Evolutionary conservation across 2,329 filamentous ascomycete genomes (phyloP), one percentile per base, ranked within the genome.

Genomic region (Phialocephala subalpina): DNA sequence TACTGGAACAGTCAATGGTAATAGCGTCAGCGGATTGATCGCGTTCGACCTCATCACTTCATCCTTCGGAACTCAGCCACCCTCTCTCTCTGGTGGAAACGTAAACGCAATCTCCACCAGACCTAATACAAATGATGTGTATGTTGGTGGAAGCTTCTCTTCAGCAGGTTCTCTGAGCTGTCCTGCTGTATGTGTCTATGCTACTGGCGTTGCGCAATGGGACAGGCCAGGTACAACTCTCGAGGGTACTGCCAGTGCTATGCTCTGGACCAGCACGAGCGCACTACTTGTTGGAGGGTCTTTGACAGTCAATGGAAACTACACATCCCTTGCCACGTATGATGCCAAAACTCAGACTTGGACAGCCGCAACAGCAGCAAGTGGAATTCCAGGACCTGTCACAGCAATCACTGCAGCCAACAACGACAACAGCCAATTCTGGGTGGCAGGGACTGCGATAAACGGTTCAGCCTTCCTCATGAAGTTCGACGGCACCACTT

Each of bases 111-210:
- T 99, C 71, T 86, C 88, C 12, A 83, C 90, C 9, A 90, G 90
- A 63, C 92, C 92, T 0, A 86, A 86, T 62, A 89, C 88, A 20
- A 83, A 85, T 1, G 88, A 96, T 59, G 84, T 99, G 14, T 99
- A 92, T 75, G 91, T 99, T 36, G 95, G 91, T 42, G 96, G 96
- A 36, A 88, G 86, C 11, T 99, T 98, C 75, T 83, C 87, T n/a
- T 87, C 86, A 36, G 96, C 94, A 20, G 96, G 96, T 33, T 90
- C 91, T 4, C 85, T 98, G 35, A 89, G 87, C 49, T 99, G 96
- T 76, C 89, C 91, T 3, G 90, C 88, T 56, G 86, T 99, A 27
- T 99, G 96, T 79, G 82, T 91, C 66, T 97, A 92, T 80, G 89
- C 91, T 75, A 87, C 89, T 1, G 81, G 86, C 8, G 84, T 84